A percentile compares a stretch with the other conserved stretches of the same genome.
Evolutionary conservation across 176 grass and related monocot species (phyloP).

Genomic region (Pontederia crassipes): DNA sequence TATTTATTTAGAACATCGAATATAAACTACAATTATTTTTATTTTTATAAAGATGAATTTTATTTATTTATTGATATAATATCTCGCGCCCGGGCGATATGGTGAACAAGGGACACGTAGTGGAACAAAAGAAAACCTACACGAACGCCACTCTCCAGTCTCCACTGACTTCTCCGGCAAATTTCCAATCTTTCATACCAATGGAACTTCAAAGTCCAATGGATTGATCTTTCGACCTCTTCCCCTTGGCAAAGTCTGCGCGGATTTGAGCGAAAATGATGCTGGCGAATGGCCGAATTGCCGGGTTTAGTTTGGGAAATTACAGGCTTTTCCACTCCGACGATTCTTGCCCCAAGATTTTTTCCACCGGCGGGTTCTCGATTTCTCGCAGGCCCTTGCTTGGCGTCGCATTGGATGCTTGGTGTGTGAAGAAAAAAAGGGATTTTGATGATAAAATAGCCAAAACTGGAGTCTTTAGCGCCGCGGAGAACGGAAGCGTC

Average conservation of each 20-base stretch:
- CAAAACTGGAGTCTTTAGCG: slow-evolving; percentile 8
- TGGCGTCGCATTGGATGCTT: slow-evolving; percentile 21
- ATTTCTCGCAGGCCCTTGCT: slow-evolving; percentile 15
- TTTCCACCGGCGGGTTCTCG: slow-evolving; percentile 5
- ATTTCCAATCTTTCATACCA: too few relatives aligned
- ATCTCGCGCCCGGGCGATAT: too few relatives aligned
- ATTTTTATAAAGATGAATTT: too few relatives aligned
- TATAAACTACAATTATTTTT: too few relatives aligned
- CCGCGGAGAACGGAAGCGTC: slow-evolving; percentile 20
- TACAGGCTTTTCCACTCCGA: slow-evolving; percentile 21
- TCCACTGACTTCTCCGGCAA: too few relatives aligned
- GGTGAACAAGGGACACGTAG: too few relatives aligned
- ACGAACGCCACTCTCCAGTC: too few relatives aligned
- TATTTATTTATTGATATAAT: too few relatives aligned
- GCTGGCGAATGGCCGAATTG: slow-evolving; percentile 30
- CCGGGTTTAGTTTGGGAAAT: slow-evolving; percentile 20
- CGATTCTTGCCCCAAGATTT: slow-evolving; percentile 13
- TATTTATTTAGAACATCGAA: too few relatives aligned
- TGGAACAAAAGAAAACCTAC: too few relatives aligned
- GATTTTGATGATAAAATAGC: slow-evolving; percentile 20
- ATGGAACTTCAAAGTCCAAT: too few relatives aligned
- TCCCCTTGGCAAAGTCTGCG: background rate
- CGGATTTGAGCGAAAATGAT: slow-evolving; percentile 16
- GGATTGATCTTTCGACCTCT: background rate
- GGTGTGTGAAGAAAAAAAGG: slow-evolving; percentile 22